Percentiles rank a stretch among this genome's conserved stretches.
These are phyloP conservation scores for Carpinus viminea DNA, from an alignment of 306 rosid species.

Conservation along the genomic window DNA sequence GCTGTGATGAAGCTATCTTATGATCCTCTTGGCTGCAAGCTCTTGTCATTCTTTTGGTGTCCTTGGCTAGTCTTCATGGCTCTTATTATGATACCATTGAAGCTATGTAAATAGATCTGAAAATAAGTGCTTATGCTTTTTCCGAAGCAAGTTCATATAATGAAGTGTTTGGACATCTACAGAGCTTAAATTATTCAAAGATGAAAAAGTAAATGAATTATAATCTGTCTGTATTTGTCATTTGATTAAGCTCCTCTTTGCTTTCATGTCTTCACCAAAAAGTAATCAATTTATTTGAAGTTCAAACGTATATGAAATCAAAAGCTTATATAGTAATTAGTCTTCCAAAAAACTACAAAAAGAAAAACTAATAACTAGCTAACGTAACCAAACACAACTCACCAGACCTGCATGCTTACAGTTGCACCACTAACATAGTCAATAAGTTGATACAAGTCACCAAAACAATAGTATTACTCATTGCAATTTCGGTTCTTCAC, in stretches of 20 bases:
- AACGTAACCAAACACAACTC: conserved; percentile 2
- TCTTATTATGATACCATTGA: not conserved
- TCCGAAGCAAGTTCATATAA: not conserved
- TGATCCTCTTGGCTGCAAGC: conserved; percentile 2
- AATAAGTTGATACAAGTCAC: not conserved
- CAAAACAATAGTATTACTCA: not conserved
- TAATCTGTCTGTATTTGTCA: not conserved
- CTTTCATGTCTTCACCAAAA: not conserved
- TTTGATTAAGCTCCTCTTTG: not conserved
- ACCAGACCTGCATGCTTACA: conserved; percentile 27
- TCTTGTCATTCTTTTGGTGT: too few species aligned
- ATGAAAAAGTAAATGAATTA: not conserved
- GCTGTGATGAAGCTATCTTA: not conserved
- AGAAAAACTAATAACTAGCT: not conserved
- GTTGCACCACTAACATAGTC: not conserved
- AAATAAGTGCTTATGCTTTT: not conserved
- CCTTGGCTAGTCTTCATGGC: not conserved
- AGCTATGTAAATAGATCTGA: not conserved
- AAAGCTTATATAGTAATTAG: not conserved
- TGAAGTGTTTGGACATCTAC: not conserved
- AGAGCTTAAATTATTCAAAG: not conserved
- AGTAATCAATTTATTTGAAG: not conserved
- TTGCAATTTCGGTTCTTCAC: not conserved
- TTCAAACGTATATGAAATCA: not conserved
- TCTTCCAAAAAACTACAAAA: not conserved